Base-by-base conservation (phyloP, 139 green algal genomes). In the Tetratostichococcus sp. region DNA sequence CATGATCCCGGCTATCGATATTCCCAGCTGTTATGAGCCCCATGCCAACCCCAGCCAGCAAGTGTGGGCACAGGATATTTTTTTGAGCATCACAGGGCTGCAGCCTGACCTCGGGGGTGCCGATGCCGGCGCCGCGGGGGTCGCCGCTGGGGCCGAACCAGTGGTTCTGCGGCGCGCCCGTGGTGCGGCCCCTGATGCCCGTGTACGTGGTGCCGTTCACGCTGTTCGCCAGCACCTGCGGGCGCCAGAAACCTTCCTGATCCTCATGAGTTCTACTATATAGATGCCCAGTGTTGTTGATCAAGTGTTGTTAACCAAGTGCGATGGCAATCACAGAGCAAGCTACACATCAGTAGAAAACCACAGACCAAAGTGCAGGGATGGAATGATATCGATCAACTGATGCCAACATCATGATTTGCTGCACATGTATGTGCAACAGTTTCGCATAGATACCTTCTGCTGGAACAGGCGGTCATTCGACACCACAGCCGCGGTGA, bases 181-280 rank as follows among this genome's bases (percentile, higher is more conserved):
- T 98, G 59, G 93, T 98, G n/a, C 94, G 82, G 0, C 89, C 94
- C 1, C 94, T 83, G 30, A 94, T 84, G 66, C 95, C 95, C 0
- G 79, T 88, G 78, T 99, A 99, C 0, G 95, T 99, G 14, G 95
- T 99, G 30, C 95, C 95, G 78, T 99, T 99, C n/a, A 98, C 94
- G 2, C 93, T 98, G 83, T 92, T 86, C 2, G 71, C 92, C 21
- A 99, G 86, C 35, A 99, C 87, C 35, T 90, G 79, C 73, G 93
- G 75, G 35, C n/a, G n/a, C 80, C 35, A 73, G 50, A 58, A 0
- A 57, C 23, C n/a, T n/a, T n/a, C n/a, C n/a, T n/a, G n/a, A n/a
- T n/a, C n/a, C n/a, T n/a, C n/a, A n/a, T n/a, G n/a, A n/a, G n/a
- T n/a, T n/a, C n/a, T n/a, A n/a, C n/a, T n/a, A n/a, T n/a, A n/a